Conservation (phyloP, 352 stramenopile species). For the Phytopythium boreale region DNA sequence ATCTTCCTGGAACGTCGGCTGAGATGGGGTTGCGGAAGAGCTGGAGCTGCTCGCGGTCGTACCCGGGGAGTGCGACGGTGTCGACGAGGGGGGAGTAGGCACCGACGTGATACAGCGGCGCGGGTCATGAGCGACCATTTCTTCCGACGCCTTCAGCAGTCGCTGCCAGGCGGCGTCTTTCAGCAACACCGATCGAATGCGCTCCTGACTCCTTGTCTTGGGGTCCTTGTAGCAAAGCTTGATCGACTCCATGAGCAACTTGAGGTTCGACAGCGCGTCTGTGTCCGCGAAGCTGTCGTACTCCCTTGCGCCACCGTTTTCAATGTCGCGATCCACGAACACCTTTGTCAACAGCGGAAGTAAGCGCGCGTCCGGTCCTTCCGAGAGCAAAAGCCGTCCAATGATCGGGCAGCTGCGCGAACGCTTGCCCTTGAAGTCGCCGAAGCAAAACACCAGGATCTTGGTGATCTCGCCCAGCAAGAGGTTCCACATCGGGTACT, state of each 20-base stretch:
- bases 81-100: conserved; percentile 28
- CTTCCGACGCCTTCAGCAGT: conserved; percentile 50
- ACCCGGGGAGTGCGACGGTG: conserved; percentile 16
- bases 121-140: conserved; percentile 42
- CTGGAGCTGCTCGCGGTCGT: conserved; percentile 3
- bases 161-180: conserved; percentile 51
- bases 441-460: conserved; percentile 81
- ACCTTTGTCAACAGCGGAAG: conserved; percentile 56
- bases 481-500: conserved; percentile 76
- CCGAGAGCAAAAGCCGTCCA: conserved; percentile 50
- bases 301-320: conserved; percentile 15
- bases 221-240: conserved; percentile 73
- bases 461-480: conserved; percentile 82
- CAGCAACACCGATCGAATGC: conserved; percentile 52
- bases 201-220: conserved; percentile 70
- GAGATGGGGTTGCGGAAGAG: conserved; percentile 26
- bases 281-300: conserved; percentile 48
- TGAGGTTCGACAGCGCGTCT: conserved; percentile 76
- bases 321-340: conserved; percentile 41
- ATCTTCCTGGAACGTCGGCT: conserved; percentile 80
- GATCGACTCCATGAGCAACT: conserved; percentile 76
- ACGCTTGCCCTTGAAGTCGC: conserved; percentile 86
- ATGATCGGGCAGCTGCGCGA: conserved; percentile 81
- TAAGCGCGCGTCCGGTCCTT: conserved; percentile 51
- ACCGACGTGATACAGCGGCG: conserved; percentile 57